Base-by-base conservation (phyloP, 2,329 filamentous ascomycete species). In the Colletotrichum plurivorum region DNA sequence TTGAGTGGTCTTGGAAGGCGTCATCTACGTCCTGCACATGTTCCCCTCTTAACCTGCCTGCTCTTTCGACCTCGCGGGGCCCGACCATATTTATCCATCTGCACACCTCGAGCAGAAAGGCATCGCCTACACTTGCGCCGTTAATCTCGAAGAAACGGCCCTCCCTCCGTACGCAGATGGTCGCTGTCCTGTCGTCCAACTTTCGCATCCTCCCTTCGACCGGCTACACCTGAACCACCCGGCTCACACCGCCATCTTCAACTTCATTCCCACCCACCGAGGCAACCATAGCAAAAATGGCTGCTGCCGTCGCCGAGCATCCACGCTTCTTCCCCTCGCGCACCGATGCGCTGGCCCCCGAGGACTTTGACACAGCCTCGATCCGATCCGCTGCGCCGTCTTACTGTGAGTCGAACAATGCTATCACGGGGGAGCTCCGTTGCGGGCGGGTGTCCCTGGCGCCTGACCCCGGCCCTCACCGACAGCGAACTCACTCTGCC, bases 301-400 rank as follows among this genome's bases (percentile, higher is more conserved):
- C 67, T 52, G 53, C 67, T 25, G 53, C 58, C n/a, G 39, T 70
- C 31, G 41, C 55, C 27, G 67, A 70, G 18, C 63, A 63, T 54
- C 36, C 66, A 15, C 59, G 70, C 9, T 61, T 67, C 49, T 70
- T 71, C 49, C 70, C 71, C 15, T 18, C 71, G 31, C 72, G 70
- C 48, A 45, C 65, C 54, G 77, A 78, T 39, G 66, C 71, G 7
- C 72, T 84, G 66, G 79, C 76, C 72, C 74, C 80, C 6, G 86
- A 89, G 69, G 90, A 92, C 76, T 89, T 91, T 67, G 90, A 93
- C 74, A 91, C 90, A 22, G 85, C 88, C 7, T 93, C 91, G 10
- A 87, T 93, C 70, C 88, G 84, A 73, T 92, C 90, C 18, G 86
- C 86, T 8, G 90, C 90, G n/a, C 90, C 90, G 48, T 92, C 90